Evolutionary conservation across 2,329 filamentous ascomycete genomes (phyloP), one percentile per base, ranked within the genome.

Genomic region (Hymenoscyphus occultus): DNA sequence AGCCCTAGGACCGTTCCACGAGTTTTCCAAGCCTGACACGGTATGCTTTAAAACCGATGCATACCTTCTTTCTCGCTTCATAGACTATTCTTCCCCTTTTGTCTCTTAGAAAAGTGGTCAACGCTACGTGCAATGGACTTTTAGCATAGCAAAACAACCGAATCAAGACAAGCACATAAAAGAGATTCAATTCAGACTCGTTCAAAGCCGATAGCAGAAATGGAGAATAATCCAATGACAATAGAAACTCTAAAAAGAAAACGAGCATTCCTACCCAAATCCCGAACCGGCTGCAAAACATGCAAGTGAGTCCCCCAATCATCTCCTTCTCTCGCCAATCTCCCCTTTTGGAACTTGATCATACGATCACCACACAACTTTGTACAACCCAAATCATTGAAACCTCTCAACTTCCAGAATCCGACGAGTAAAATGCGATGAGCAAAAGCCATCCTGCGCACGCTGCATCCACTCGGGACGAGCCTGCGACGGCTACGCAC

Each of bases 381-480:
- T 10, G 22, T 4, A 22, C 4, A 28, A 51, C 14, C 45, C 19
- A 16, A 7, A 51, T 19, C n/a, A 22, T 22, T 22, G 9, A 9
- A 51, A 51, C 19, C 45, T n/a, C 19, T n/a, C 45, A 51, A 51
- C 2, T 7, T 2, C 19, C 35, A 51, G 45, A 51, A 19, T 70
- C 28, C 59, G 70, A 51, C 63, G 67, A 60, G 62, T 71, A 61
- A 71, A 71, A 62, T 72, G 69, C 65, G 70, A 72, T 59, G 70
- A 71, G 65, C 58, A 59, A 60, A 71, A 69, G 57, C 70, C 70
- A 6, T 61, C 42, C 54, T 72, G 70, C 64, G 60, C 64, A 19
- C 63, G 67, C 42, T 72, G 70, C 63, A 63, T 63, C 16, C 64
- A 35, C 32, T 71, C 70, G 35, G 67, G 68, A 56, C 65, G 70